A percentile compares a stretch with the other conserved stretches of the same genome.
phyloP scores from a whole-genome alignment of 1,284 basidiomycete species.

The Athelia sp. region DNA sequence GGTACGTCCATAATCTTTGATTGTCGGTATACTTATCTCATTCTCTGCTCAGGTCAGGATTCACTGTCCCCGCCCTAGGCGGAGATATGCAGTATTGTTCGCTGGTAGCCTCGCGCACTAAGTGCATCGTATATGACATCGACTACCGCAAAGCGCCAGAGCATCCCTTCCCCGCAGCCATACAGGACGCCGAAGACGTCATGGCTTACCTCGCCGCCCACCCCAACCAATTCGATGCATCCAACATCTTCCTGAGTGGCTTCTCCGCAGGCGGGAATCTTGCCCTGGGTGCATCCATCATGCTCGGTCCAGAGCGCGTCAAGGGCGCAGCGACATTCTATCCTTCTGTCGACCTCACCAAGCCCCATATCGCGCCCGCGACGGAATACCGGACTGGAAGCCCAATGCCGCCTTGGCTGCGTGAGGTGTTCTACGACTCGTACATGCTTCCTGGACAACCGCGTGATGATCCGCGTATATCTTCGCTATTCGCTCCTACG shows the following conservation, averaged over 20 bases:
- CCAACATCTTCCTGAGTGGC: constrained; percentile 1
- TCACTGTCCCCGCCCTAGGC: neutral
- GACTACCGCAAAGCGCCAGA: constrained; percentile 1
- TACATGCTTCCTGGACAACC: neutral
- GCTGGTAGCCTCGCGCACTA: neutral
- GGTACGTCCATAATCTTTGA: neutral
- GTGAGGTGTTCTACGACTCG: neutral
- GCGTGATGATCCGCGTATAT: constrained; percentile 1
- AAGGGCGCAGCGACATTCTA: neutral
- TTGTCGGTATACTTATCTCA: neutral
- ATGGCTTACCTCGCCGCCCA: neutral
- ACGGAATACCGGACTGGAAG: neutral
- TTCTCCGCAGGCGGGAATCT: neutral
- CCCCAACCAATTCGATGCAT: neutral
- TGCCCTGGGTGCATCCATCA: neutral
- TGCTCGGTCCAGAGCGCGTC: neutral
- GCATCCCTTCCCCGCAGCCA: neutral
- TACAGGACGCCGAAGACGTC: neutral
- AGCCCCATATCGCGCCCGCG: neutral
- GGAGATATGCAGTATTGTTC: neutral
- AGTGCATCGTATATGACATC: neutral
- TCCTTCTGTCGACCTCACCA: neutral
- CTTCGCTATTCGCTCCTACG: neutral
- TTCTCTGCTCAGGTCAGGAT: neutral
- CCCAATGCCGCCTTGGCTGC: neutral